Evolutionary conservation across 179 eudicot genomes (phyloP), one percentile per base, ranked within the genome.

Genomic region (Spergularia azorica): DNA sequence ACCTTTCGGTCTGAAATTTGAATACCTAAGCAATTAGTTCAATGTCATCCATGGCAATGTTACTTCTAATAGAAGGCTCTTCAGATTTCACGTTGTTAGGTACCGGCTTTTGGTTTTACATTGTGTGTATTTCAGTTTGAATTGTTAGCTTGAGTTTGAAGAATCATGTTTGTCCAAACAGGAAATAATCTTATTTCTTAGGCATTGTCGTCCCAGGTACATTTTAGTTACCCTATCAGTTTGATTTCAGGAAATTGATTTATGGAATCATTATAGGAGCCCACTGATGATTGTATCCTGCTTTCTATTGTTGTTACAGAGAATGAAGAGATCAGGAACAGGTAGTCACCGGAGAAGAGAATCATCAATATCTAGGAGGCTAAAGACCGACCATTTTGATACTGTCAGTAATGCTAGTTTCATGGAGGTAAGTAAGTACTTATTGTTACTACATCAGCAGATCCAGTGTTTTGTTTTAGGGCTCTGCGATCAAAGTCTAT

Each of bases 391-490:
- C 32, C 82, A 84, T 50, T 81, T 84, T 76, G 98, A 94, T 81
- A 88, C 94, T 39, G 75, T 77, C 73, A 92, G 97, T 86, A 85
- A 84, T 77, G 89, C 89, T 32, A 92, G 93, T 81, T 87, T 90
- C 57, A 89, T 90, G 97, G 98, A 94, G 98, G 98, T 94, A 77
- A 59, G 32, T 39, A 65, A 48, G 16, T 41, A 65, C n/a, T 65
- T 15, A 9, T 38, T 38, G 69, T 16, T 38, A 65, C 10, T 4
- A 63, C 51, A 43, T 26, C 10, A 2, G 32, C 39, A 18, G 63
- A 15, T 50, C 56, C 51, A 39, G 43, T 41, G 39, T 54, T 39
- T 13, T 9, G 14, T 54, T 9, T 57, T 15, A n/a, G 61, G n/a
- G 18, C 18, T 57, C 7, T n/a, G 61, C 61, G 3, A 14, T 38